Evolutionary conservation across 495 filamentous ascomycete species (phyloP), one percentile per base, ranked within the genome.

Genomic region (Echria macrotheca): DNA sequence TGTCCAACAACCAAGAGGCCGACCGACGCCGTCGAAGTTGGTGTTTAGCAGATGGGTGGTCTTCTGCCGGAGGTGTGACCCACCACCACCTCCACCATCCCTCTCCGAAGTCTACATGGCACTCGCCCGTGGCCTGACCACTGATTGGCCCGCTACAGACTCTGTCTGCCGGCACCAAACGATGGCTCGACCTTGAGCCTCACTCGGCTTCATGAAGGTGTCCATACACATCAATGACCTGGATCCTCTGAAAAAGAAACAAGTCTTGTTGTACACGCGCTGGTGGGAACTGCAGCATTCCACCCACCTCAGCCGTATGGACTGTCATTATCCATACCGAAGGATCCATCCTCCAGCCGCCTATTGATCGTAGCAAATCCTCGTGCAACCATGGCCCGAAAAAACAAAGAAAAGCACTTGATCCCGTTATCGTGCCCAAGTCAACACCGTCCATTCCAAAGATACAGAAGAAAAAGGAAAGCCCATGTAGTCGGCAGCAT

Each of bases 361-460:
- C 62, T 31, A 19, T 54, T 50, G 52, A 44, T 65, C 59, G 55
- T 63, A 60, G 54, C 51, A 59, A n/a, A 65, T 33, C 57, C 55
- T 63, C 57, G 53, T 63, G 62, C 55, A 58, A 63, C 56, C 58
- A 55, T 56, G 50, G 54, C 52, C 37, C 54, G 19, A 47, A 49
- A 48, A 55, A 39, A 57, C 35, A 56, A 58, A 37, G 51, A 60
- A 47, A 63, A 66, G 58, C 54, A 66, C 50, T 36, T 33, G 50
- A 59, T 56, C 52, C 55, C 68, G 21, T 64, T 64, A 45, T 60
- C 62, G 59, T 55, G 61, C 62, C 50, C 61, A 51, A 50, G 69
- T 54, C 69, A 69, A 69, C 67, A 66, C 68, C 69, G 53, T 56
- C 67, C 67, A 50, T 58, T 68, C 72, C 69, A 70, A 65, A 66